Conservation (phyloP, 2,329 filamentous ascomycete species). For the Clathrospora elynae region DNA sequence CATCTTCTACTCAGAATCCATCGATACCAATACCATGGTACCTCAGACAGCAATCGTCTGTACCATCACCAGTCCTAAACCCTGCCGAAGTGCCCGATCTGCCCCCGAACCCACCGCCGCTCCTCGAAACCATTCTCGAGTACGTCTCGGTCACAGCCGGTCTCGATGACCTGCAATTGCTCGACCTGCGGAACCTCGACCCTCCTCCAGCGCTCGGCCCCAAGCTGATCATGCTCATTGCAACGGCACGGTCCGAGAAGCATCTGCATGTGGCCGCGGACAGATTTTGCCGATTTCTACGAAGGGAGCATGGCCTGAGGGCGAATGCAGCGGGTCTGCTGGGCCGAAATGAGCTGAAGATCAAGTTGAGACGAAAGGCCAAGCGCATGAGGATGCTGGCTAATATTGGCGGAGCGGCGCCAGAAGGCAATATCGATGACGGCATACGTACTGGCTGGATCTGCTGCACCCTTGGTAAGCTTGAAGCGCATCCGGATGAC, state of each 20-base stretch:
- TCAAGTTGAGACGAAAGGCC: constrained; percentile 78
- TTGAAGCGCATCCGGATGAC: constrained; percentile 60
- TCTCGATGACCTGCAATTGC: constrained; percentile 76
- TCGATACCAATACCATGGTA: constrained; percentile 80
- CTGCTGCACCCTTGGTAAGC: constrained; percentile 82
- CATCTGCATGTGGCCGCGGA: constrained; percentile 92
- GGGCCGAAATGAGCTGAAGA: constrained; percentile 87
- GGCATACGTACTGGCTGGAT: constrained; percentile 95
- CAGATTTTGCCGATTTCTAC: constrained; percentile 84
- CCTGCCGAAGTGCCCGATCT: constrained; percentile 65
- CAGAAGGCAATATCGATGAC: constrained; percentile 71
- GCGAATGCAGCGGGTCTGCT: constrained; percentile 86
- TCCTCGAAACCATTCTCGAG: constrained; percentile 74
- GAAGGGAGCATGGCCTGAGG: constrained; percentile 70
- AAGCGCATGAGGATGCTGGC: constrained; percentile 82
- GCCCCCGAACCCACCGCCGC: constrained; percentile 70
- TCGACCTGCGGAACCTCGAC: constrained; percentile 84
- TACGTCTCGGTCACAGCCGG: constrained; percentile 85
- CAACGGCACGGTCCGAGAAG: constrained; percentile 87
- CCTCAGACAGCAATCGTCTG: constrained; percentile 60
- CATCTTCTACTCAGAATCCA: constrained; percentile 11
- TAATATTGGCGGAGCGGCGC: constrained; percentile 60
- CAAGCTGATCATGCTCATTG: constrained; percentile 90
- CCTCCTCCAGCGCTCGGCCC: constrained; percentile 85
- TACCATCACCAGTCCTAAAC: constrained; percentile 50